Base-by-base conservation (phyloP, 306 rosid species). In the Delonix regia region DNA sequence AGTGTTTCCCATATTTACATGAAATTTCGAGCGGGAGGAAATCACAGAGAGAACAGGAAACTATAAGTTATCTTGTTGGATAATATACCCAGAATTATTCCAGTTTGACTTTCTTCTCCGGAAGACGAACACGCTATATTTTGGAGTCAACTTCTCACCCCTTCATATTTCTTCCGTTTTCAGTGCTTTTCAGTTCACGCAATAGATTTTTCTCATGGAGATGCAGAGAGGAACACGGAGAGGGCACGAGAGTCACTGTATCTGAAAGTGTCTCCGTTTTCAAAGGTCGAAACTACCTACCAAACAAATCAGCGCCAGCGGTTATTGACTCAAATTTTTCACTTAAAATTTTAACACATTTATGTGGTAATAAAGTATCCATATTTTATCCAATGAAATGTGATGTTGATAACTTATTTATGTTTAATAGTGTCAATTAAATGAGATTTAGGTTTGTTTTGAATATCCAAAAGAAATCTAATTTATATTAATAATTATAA, bases 11-110 rank as follows among this genome's bases (percentile, higher is more conserved):
- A 52, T 63, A 19, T 25, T 44, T 39, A 28, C 14, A 22, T 11
- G 72, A 52, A 38, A 39, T 55, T 44, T 21, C 42, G 34, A 30
- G 68, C 44, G 42, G 7, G 4, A 18, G 44, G 5, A 33, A 61
- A 28, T 61, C 21, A 30, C 2, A 30, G 13, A 42, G 52, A 41
- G 71, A 10, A 63, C 10, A 73, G 4, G n/a, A 16, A 28, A 19
- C 30, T 59, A 28, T 0, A 33, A 36, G 27, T 5, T 48, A 21
- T 19, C 14, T 47, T 5, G 64, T 7, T 34, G 0, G 1, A 52
- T 53, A 71, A 52, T 45, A 83, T 77, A 33, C 79, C 22, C 1
- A 47, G 70, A 71, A 77, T 63, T 0, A 71, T 71, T 76, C 75
- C 70, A 44, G 5, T 3, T 56, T 82, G 71, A 82, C 64, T 72